These are phyloP conservation scores for Gossypium sturtianum DNA, from an alignment of 345 rosid genomes.

Conservation along the genomic window DNA sequence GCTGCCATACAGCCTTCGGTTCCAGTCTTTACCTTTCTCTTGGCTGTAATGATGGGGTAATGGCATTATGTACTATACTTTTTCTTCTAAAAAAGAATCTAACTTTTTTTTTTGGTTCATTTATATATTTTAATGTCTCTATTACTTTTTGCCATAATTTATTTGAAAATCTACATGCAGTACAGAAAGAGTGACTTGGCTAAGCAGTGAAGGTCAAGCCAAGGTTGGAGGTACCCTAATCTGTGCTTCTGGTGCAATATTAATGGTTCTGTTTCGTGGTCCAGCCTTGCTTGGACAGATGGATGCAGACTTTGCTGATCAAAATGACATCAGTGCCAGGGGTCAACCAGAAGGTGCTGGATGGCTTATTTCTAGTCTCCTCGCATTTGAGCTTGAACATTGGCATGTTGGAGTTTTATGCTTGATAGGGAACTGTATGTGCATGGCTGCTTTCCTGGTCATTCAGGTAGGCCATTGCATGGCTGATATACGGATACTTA, in stretches of 20 bases:
- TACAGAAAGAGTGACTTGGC: constrained; percentile 82
- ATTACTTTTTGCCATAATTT: constrained; percentile 15
- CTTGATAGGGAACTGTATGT: constrained; percentile 88
- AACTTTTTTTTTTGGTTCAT: neutral
- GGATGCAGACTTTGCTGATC: constrained; percentile 43
- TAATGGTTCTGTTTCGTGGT: constrained; percentile 84
- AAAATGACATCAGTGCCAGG: constrained; percentile 63
- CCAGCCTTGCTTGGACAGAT: constrained; percentile 64
- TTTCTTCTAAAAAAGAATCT: too few species aligned
- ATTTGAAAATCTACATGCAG: constrained; percentile 51
- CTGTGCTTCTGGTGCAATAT: constrained; percentile 80
- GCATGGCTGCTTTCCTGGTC: constrained; percentile 94
- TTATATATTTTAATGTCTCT: constrained; percentile 16
- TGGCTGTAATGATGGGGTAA: constrained; percentile 94
- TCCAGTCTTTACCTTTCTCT: constrained; percentile 90
- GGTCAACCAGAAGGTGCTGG: constrained; percentile 90
- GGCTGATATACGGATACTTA: neutral
- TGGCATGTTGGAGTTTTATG: constrained; percentile 95
- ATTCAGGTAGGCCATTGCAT: constrained; percentile 56
- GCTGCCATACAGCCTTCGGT: constrained; percentile 95
- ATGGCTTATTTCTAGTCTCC: constrained; percentile 61
- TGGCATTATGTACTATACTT: neutral
- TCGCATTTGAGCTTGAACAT: constrained; percentile 54
- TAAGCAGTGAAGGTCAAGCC: constrained; percentile 80
- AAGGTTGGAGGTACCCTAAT: constrained; percentile 78